Base-by-base conservation (phyloP, 306 rosid genomes). In the Cicer judaicum region DNA sequence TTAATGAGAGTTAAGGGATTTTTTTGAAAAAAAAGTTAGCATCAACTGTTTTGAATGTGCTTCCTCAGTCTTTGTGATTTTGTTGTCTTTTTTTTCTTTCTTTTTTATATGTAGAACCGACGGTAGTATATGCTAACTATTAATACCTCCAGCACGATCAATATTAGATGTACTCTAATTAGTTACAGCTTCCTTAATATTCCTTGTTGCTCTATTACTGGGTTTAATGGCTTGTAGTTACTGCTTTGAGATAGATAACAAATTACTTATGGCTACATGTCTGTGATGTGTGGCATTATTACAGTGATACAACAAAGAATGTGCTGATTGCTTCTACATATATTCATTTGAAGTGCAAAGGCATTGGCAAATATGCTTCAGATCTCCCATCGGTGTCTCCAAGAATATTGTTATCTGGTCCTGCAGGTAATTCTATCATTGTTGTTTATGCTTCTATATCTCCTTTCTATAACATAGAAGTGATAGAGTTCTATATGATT, bases 271-370 rank as follows among this genome's bases (percentile, higher is more conserved):
- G 66, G 54, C 13, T 47, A 39, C 50, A 38, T 69, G 67, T 14
- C 13, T 66, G 44, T 74, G 67, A 72, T 72, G 52, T 78, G 74
- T 64, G 68, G 52, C 56, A 13, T 70, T 50, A 70, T 82, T 76
- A 34, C 96, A 93, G 98, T 79, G 96, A 93, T 38, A 80, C 97
- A 16, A 93, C 97, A 39, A 93, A 88, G 81, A 90, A 82, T 63
- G 85, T 87, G 68, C 77, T 93, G 85, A 78, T 88, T 61, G 83
- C 91, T 57, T 88, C 96, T 10, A 83, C 85, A 16, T 84, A 88
- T 85, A 84, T 91, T 82, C 93, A 89, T 86, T 84, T 93, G 86
- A 93, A 88, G 92, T 82, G 88, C 68, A 78, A 83, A 62, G 84
- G 85, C 75, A 88, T 88, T 76, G 86, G 83, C 56, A 93, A 91